Percentiles rank a stretch among this genome's conserved stretches.
Evolutionary conservation across 2,329 filamentous ascomycete genomes (phyloP).

Genomic region (Xylariaceae sp.): DNA sequence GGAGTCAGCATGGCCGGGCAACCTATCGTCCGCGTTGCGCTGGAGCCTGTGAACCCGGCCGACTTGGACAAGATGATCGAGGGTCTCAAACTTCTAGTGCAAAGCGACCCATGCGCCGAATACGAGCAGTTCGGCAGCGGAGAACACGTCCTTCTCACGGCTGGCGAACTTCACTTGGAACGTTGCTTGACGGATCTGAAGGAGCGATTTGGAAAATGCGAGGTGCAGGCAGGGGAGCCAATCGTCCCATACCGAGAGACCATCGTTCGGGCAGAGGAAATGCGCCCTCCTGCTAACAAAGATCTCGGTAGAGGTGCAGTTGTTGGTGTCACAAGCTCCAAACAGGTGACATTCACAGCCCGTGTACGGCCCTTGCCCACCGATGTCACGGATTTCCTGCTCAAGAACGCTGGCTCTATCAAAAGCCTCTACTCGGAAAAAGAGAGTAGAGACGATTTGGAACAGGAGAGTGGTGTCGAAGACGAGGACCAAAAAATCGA

Average conservation of each 20-base stretch:
- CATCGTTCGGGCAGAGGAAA: slow-evolving; percentile 80
- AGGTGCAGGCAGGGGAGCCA: slow-evolving; percentile 86
- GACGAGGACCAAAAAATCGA: slow-evolving; percentile 33
- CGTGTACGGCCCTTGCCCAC: slow-evolving; percentile 71
- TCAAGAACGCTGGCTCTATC: slow-evolving; percentile 71
- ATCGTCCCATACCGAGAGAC: slow-evolving; percentile 96
- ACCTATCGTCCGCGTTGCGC: slow-evolving; percentile 88
- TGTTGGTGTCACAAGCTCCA: slow-evolving; percentile 69
- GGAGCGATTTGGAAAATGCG: slow-evolving; percentile 87
- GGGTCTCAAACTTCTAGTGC: slow-evolving; percentile 78
- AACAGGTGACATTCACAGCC: slow-evolving; percentile 72
- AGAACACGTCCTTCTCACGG: slow-evolving; percentile 90
- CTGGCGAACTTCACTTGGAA: slow-evolving; percentile 90
- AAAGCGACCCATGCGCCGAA: slow-evolving; percentile 91
- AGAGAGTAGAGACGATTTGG: slow-evolving; percentile 38
- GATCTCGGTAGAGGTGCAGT: slow-evolving; percentile 80
- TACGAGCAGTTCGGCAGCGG: slow-evolving; percentile 91
- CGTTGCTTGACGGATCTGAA: slow-evolving; percentile 87
- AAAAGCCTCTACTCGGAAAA: slow-evolving; percentile 71
- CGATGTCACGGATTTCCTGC: slow-evolving; percentile 75
- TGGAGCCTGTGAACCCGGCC: slow-evolving; percentile 86
- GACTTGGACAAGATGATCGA: slow-evolving; percentile 93
- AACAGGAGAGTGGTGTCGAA: slow-evolving; percentile 23
- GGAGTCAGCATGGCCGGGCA: slow-evolving; percentile 73
- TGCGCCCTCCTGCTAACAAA: slow-evolving; percentile 80